phyloP scores from a whole-genome alignment of 2,329 filamentous ascomycete species.

The Cytospora schulzeri region DNA sequence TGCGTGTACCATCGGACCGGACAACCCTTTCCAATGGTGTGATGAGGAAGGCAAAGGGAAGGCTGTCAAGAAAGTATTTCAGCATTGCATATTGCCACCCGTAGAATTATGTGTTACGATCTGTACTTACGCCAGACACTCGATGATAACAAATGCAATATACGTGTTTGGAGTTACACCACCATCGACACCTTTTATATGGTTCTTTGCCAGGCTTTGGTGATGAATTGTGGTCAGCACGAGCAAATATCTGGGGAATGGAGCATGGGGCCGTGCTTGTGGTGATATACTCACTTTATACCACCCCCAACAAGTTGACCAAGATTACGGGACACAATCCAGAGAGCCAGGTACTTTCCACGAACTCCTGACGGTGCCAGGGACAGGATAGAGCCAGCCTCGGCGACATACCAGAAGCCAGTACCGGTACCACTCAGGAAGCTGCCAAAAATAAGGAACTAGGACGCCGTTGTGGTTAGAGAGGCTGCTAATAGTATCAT shows the following conservation, averaged over 20 bases:
- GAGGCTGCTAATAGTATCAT: background rate
- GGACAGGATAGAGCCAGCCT: slow-evolving; percentile 51
- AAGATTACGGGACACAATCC: slow-evolving; percentile 50
- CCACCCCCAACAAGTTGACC: slow-evolving; percentile 50
- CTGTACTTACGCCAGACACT: slow-evolving; percentile 44
- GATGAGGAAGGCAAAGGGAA: slow-evolving; percentile 50
- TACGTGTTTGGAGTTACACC: slow-evolving; percentile 49
- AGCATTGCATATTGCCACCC: background rate
- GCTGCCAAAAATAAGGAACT: slow-evolving; percentile 45
- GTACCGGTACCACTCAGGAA: slow-evolving; percentile 43
- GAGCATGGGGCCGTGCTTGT: background rate
- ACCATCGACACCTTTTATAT: slow-evolving; percentile 39
- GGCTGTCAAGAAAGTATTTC: slow-evolving; percentile 26
- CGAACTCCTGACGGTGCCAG: slow-evolving; percentile 48
- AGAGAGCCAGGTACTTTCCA: slow-evolving; percentile 50
- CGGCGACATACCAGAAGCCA: slow-evolving; percentile 52
- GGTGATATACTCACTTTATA: slow-evolving; percentile 41
- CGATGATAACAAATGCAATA: slow-evolving; percentile 50
- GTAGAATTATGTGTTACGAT: background rate
- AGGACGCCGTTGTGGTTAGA: background rate
- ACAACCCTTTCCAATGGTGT: slow-evolving; percentile 48
- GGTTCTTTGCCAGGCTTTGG: slow-evolving; percentile 40
- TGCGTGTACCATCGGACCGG: slow-evolving; percentile 47
- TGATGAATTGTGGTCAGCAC: background rate
- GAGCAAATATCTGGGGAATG: background rate